phyloP scores from a whole-genome alignment of 257 asterid genomes.

The Nemophila menziesii region DNA sequence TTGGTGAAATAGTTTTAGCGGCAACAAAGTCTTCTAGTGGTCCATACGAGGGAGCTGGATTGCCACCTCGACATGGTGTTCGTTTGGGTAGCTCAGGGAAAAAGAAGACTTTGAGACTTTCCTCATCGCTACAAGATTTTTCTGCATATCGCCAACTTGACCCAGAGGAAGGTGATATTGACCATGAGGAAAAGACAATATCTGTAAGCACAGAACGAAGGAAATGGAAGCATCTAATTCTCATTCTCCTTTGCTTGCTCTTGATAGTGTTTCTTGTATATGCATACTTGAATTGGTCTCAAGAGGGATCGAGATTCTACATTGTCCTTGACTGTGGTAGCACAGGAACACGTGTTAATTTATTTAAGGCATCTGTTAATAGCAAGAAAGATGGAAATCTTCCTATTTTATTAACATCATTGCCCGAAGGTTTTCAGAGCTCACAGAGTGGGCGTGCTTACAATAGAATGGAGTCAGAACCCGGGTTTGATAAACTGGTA shows the following conservation, averaged over 20 bases:
- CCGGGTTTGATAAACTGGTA: slow-evolving; percentile 92
- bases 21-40: slow-evolving; percentile 31
- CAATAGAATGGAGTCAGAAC: slow-evolving; percentile 96
- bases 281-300: slow-evolving; percentile 49
- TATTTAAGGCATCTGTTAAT: slow-evolving; percentile 61
- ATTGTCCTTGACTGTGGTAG: slow-evolving; percentile 97
- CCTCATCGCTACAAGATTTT: slow-evolving; percentile 87
- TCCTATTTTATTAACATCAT: slow-evolving; percentile 56
- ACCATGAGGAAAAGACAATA: slow-evolving; percentile 43
- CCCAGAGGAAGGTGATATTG: slow-evolving; percentile 39
- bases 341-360: slow-evolving; percentile 95
- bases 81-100: slow-evolving; percentile 28
- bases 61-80: slow-evolving; percentile 54
- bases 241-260: slow-evolving; percentile 50
- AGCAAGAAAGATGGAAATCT: slow-evolving; percentile 42
- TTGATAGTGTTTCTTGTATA: slow-evolving; percentile 42
- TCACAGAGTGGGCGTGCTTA: slow-evolving; percentile 73
- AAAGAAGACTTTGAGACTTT: slow-evolving; percentile 44
- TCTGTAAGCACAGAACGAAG: slow-evolving; percentile 28
- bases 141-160: slow-evolving; percentile 48
- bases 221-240: slow-evolving; percentile 44
- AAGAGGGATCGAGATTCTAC: slow-evolving; percentile 49
- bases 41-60: slow-evolving; percentile 40
- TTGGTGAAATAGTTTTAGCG: slow-evolving; percentile 46
- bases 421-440: slow-evolving; percentile 64